Percentiles rank a stretch among this genome's conserved stretches.
phyloP scores from a whole-genome alignment of 1,284 basidiomycete genomes.

The Cryptococcus neoformans region DNA sequence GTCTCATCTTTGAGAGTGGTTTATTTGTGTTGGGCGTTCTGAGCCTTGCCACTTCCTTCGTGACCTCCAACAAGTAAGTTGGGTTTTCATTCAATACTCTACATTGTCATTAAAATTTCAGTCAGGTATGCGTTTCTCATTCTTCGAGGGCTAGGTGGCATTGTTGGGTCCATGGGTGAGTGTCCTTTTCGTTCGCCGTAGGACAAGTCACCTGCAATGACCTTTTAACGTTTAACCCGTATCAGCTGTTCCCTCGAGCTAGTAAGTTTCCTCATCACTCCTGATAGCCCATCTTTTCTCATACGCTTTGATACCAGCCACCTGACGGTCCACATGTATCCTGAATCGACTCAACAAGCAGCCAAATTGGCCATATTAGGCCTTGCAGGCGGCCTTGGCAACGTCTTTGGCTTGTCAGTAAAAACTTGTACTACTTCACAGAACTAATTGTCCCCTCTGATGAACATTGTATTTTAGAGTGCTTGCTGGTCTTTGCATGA shows the following conservation, averaged over 20 bases:
- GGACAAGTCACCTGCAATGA: neutral
- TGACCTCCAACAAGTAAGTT: slow-evolving; percentile 31
- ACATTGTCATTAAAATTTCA: neutral
- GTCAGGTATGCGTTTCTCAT: slow-evolving; percentile 38
- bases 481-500: slow-evolving; percentile 26
- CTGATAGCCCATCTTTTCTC: neutral
- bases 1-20: slow-evolving; percentile 35
- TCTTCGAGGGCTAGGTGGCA: slow-evolving; percentile 42
- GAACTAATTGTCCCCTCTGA: neutral
- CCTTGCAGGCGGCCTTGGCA: slow-evolving; percentile 26
- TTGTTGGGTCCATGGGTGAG: slow-evolving; percentile 33
- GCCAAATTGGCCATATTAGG: slow-evolving; percentile 27
- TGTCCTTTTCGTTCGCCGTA: neutral
- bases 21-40: slow-evolving; percentile 31
- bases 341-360: slow-evolving; percentile 29
- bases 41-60: slow-evolving; percentile 34
- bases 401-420: slow-evolving; percentile 29
- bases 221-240: neutral
- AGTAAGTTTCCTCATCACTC: slow-evolving; percentile 8
- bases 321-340: slow-evolving; percentile 38
- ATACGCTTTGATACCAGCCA: slow-evolving; percentile 10
- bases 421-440: neutral
- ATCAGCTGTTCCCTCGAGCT: slow-evolving; percentile 28
- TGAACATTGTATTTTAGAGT: slow-evolving; percentile 3
- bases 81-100: neutral